phyloP scores from a whole-genome alignment of 768 basidiomycete species.

The Clathrus columnatus region DNA sequence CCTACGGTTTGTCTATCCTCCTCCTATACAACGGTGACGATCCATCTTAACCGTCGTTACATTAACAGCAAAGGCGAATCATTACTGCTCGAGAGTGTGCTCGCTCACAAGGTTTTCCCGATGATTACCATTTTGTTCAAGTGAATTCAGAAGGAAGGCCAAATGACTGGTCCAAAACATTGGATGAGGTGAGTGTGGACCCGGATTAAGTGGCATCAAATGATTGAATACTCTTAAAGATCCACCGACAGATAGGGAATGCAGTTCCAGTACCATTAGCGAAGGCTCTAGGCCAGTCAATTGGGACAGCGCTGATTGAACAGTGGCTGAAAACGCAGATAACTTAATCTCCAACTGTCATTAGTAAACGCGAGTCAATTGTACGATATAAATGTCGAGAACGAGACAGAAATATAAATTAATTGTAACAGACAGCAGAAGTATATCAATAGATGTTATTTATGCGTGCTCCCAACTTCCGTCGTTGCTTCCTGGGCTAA shows the following conservation, averaged over 20 bases:
- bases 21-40: background rate
- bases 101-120: constrained; percentile 73
- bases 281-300: constrained; percentile 44
- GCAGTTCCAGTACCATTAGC: constrained; percentile 69
- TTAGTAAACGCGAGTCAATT: constrained; percentile 19
- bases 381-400: background rate
- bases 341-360: too few relatives aligned
- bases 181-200: constrained; percentile 44
- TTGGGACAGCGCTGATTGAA: constrained; percentile 37
- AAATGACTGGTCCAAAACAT: constrained; percentile 23
- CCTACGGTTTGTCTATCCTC: constrained; percentile 33
- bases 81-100: constrained; percentile 60
- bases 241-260: constrained; percentile 72
- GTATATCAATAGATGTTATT: constrained; percentile 20
- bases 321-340: constrained; percentile 27
- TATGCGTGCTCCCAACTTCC: constrained; percentile 73
- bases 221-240: constrained; percentile 31
- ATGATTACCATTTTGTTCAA: constrained; percentile 47
- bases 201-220: constrained; percentile 1
- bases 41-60: background rate
- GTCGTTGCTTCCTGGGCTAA: constrained; percentile 36
- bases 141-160: constrained; percentile 29
- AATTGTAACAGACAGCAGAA: background rate
- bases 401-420: background rate
- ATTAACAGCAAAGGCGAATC: constrained; percentile 57